phyloP scores from a whole-genome alignment of 2,329 filamentous ascomycete genomes.

The Sphaerulina musiva region DNA sequence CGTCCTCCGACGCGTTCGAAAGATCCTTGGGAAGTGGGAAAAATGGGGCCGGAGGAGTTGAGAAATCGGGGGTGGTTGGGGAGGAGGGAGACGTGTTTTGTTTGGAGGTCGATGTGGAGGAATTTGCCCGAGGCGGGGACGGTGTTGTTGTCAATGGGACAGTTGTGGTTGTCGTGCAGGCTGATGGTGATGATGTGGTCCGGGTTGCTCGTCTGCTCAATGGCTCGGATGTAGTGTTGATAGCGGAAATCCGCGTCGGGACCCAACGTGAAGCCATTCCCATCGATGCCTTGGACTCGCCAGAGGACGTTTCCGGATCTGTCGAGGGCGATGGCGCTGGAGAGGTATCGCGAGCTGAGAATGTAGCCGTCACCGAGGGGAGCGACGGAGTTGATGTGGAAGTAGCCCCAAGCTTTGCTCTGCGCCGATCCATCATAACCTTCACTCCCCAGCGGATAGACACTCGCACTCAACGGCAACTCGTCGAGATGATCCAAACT shows the following conservation, averaged over 20 bases:
- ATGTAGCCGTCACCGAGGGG: conserved; percentile 20
- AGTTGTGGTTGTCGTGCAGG: conserved; percentile 21
- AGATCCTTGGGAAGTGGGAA: conserved; percentile 20
- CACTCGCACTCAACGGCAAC: conserved; percentile 29
- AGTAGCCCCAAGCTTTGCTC: conserved; percentile 20
- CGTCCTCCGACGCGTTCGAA: not conserved
- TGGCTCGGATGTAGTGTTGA: conserved; percentile 20
- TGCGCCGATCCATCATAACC: conserved; percentile 17
- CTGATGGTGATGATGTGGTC: conserved; percentile 8
- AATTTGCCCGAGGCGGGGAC: conserved; percentile 20
- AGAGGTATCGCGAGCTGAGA: conserved; percentile 19
- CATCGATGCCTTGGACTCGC: conserved; percentile 16
- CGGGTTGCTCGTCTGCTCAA: not conserved
- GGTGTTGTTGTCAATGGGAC: conserved; percentile 18
- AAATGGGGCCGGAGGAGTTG: conserved; percentile 15
- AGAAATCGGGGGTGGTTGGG: conserved; percentile 7
- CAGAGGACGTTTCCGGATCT: conserved; percentile 17
- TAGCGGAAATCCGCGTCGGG: conserved; percentile 19
- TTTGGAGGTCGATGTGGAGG: conserved; percentile 12
- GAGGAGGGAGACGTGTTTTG: conserved; percentile 11
- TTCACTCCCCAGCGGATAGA: conserved; percentile 23
- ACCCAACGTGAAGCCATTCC: conserved; percentile 12
- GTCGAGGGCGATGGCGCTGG: conserved; percentile 17
- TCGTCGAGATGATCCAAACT: conserved; percentile 35
- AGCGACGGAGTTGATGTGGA: conserved; percentile 21